Base-by-base conservation (phyloP, 371 early-diverging fungal genomes). In the Syncephalastrum monosporum region DNA sequence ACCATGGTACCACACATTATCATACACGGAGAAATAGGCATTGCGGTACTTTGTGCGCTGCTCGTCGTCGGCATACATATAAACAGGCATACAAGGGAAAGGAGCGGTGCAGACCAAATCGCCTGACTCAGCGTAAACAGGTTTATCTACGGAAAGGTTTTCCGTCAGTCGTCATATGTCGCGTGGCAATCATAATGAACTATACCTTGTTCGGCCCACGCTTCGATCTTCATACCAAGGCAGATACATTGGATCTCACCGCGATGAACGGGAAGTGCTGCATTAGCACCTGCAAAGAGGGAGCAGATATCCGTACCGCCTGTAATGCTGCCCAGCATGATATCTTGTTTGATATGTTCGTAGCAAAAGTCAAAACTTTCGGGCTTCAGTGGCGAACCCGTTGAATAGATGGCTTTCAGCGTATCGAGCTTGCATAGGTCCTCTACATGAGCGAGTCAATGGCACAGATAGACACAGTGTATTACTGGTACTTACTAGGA, bases 241-340 rank as follows among this genome's bases (percentile, higher is more conserved):
- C 88, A 85, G 23, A 93, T 81, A 65, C 91, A 88, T 80, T 95
- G 95, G 51, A 98, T 94, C 70, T 97, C 97, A 45, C 98, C 97
- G 13, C 91, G 84, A 71, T 96, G 91, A 12, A 97, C 97, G 0
- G 96, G 94, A 3, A 93, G 75, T 16, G 89, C 86, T 4, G 85
- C 75, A 65, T 92, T 93, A 63, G 91, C 91, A 13, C 93, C 94
- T 23, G 90, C 93, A 83, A 98, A 98, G 50, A 96, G 74, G 4
- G 96, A 95, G 68, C 92, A 90, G 52, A 98, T 97, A 63, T 98
- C 98, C 1, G 98, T 98, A 38, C 98, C 98, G 27, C 98, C 95
- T 5, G 97, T 95, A 67, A 98, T 96, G 13, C 92, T 92, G 24
- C 95, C 95, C 51, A 98, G 69, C 43, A 89, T 80, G 10, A 97